Base-by-base conservation (phyloP, 805 yeast species). In the Myxozyma vanderwaltii region DNA sequence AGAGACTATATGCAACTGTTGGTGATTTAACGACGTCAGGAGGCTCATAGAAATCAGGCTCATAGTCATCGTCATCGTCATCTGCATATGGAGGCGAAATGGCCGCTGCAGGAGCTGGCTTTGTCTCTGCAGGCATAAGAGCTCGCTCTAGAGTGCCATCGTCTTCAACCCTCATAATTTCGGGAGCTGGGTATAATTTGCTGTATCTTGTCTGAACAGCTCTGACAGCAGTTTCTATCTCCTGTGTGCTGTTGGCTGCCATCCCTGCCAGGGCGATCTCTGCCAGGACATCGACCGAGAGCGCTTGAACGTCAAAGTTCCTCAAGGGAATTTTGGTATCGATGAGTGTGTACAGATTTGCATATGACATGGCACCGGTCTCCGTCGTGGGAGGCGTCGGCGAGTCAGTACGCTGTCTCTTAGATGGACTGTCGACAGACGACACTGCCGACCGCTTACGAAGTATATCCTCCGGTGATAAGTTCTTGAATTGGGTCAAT, bases 261-360 rank as follows among this genome's bases (percentile, higher is more conserved):
- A 94, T 76, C 0, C 96, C 90, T 1, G 82, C 81, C 56, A 82
- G 75, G 15, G 86, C 89, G 80, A 86, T 85, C 46, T 82, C 79
- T 23, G 79, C 80, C 56, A 91, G 79, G 0, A 86, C 77, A 51
- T 83, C 82, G 23, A 80, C 81, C 4, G 94, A 86, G 6, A 94
- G 75, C 8, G 82, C 75, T 1, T 89, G 78, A 56, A 89, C 81
- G 70, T 92, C 92, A 69, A 89, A 86, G 39, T 79, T 79, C 33
- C 83, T 79, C 58, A 89, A 75, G 51, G 85, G 85, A 68, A 86
- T 84, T 41, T 76, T 73, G 33, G 83, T 75, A 40, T 82, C 84
- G 13, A 87, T 85, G 59, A 92, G 78, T 27, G 86, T 82, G 70
- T 82, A 94, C 43, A 91, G 74, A 15, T 85, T 76, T 52, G 86